Evolutionary conservation across 2,329 filamentous ascomycete species (phyloP), one percentile per base, ranked within the genome.

Genomic region (Claviceps africana): DNA sequence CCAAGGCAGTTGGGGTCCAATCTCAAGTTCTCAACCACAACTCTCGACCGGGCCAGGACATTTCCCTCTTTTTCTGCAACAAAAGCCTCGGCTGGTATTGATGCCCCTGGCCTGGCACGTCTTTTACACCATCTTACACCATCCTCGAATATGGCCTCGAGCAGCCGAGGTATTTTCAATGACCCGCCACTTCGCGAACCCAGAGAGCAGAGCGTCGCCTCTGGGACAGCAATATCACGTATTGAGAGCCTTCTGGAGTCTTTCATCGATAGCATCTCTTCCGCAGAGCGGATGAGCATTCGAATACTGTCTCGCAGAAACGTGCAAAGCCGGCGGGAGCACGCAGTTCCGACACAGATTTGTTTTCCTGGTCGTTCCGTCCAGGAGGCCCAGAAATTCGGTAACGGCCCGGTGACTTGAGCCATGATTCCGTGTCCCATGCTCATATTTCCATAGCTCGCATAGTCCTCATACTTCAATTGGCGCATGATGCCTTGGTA

Each of bases 401-500:
- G 78, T 81, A 56, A 22, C 50, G 45, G 22, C 25, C 8, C 8
- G 19, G 11, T 39, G 22, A 8, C n/a, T 22, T 47, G 17, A 9
- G 6, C 21, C n/a, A 13, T 40, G 3, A 30, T n/a, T 7, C 8
- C 8, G 17, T 22, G n/a, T 39, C 21, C 21, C 28, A 46, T 6
- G 43, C 37, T 49, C 50, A 53, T 22, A 3, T 4, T 2, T 28
- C 4, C 4, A 3, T 49, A 84, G 81, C 76, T 37, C 73, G 75
- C 5, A 59, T 83, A 7, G 65, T 85, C 31, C 70, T 75, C 9
- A 76, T 85, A 47, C 67, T 85, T 11, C 75, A 82, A 57, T 58
- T 82, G 2, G 74, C 76, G 1, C 81, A 82, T 55, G 74, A 79
- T 58, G 78, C 81, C 3, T 65, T 85, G 1, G 65, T 76, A 0